These are phyloP conservation scores for Globisporangium okanoganense DNA, from an alignment of 352 stramenopile species.

Conservation along the genomic window DNA sequence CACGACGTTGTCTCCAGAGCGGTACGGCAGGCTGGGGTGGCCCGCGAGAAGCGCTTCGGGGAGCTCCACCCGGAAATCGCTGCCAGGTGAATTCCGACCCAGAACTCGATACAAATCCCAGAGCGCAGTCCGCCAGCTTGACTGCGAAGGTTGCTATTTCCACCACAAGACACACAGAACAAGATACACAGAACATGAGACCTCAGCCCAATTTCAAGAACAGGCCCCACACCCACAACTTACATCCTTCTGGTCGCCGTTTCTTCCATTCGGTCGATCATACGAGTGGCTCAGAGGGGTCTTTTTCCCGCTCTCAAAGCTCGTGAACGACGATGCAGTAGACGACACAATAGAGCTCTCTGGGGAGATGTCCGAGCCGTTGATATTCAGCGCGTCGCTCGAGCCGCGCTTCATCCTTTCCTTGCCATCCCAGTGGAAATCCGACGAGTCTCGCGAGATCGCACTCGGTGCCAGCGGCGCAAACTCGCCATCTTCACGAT, in stretches of 20 bases:
- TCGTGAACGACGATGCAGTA: slow-evolving; percentile 22
- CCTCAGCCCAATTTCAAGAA: not conserved
- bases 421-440: slow-evolving; percentile 26
- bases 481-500: slow-evolving; percentile 17
- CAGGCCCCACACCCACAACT: slow-evolving; percentile 14
- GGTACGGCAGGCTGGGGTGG: slow-evolving; percentile 85
- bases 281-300: slow-evolving; percentile 7
- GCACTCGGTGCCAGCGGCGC: slow-evolving; percentile 33
- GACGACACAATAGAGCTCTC: slow-evolving; percentile 26
- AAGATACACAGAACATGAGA: not conserved
- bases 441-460: slow-evolving; percentile 27
- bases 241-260: slow-evolving; percentile 34
- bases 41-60: slow-evolving; percentile 65
- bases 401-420: slow-evolving; percentile 34
- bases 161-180: not conserved
- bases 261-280: slow-evolving; percentile 11
- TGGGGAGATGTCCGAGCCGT: slow-evolving; percentile 21
- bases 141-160: slow-evolving; percentile 16
- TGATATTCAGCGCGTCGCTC: slow-evolving; percentile 35
- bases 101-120: slow-evolving; percentile 67
- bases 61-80: slow-evolving; percentile 72
- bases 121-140: slow-evolving; percentile 59
- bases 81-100: slow-evolving; percentile 50
- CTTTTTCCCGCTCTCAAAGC: slow-evolving; percentile 15
- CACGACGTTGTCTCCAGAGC: slow-evolving; percentile 87